phyloP scores from a whole-genome alignment of 2,329 filamentous ascomycete genomes.

The Colletotrichum theobromicola region DNA sequence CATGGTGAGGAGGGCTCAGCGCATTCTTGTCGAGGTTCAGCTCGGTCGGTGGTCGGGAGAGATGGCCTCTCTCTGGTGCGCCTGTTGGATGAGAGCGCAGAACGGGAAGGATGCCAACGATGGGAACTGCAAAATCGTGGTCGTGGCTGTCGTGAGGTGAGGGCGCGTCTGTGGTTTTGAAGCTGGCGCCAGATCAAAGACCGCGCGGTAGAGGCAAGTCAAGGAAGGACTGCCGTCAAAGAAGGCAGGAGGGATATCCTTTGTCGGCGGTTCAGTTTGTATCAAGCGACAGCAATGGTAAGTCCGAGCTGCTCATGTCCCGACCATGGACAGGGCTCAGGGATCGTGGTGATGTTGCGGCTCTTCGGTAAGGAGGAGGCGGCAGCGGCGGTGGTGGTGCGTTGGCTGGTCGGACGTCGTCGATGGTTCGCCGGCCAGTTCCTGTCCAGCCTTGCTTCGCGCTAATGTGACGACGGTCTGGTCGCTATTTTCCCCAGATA shows the following conservation, averaged over 20 bases:
- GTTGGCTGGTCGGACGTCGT: not conserved
- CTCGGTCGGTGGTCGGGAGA: not conserved
- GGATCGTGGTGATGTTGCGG: slow-evolving; percentile 1
- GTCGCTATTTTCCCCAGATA: not conserved
- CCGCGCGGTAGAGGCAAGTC: not conserved
- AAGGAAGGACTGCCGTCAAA: not conserved
- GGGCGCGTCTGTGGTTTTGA: not conserved
- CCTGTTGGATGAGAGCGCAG: not conserved
- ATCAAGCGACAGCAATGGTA: not conserved
- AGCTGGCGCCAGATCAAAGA: not conserved
- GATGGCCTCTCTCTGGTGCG: not conserved
- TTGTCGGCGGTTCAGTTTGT: not conserved
- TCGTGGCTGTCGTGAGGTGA: not conserved
- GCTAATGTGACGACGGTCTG: not conserved
- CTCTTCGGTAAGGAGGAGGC: slow-evolving; percentile 7
- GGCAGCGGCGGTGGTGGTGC: not conserved
- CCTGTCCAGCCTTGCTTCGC: not conserved
- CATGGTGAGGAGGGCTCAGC: slow-evolving; percentile 12
- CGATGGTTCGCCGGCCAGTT: not conserved
- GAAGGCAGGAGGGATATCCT: not conserved
- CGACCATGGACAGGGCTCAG: not conserved
- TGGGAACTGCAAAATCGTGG: not conserved
- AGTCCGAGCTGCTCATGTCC: slow-evolving; percentile 1
- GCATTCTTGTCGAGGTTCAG: slow-evolving; percentile 6
- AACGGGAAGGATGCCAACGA: not conserved